Evolutionary conservation across 2,329 filamentous ascomycete species (phyloP).

Genomic region (Fusarium compactum): DNA sequence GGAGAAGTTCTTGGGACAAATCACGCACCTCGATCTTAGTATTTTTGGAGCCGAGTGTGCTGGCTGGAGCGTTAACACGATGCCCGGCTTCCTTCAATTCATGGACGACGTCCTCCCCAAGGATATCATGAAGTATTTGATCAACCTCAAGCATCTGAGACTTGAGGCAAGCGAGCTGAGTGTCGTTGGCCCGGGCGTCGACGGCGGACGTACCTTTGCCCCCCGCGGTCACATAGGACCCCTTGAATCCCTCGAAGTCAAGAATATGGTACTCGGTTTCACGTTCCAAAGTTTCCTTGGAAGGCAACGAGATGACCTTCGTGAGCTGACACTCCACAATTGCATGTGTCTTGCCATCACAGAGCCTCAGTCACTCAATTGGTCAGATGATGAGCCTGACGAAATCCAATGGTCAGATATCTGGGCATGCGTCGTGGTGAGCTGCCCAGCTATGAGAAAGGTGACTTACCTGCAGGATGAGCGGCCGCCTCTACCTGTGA

Average conservation of each 20-base stretch:
- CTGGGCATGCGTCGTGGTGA: too few species aligned
- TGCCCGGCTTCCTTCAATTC: rapidly evolving
- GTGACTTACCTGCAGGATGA: too few species aligned
- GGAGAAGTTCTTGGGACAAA: not conserved
- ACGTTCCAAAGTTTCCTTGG: rapidly evolving
- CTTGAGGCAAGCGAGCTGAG: not conserved
- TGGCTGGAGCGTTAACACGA: rapidly evolving
- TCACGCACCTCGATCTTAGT: not conserved
- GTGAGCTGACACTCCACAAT: too few species aligned
- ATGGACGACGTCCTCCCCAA: rapidly evolving
- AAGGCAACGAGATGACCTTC: too few species aligned
- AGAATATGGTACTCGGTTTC: too few species aligned
- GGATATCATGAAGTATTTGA: not conserved
- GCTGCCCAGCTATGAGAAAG: too few species aligned
- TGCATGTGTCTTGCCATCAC: too few species aligned
- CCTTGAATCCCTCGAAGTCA: too few species aligned
- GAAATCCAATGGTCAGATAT: too few species aligned
- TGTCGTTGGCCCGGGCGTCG: rapidly evolving
- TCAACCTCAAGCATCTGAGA: not conserved
- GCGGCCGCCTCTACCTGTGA: too few species aligned
- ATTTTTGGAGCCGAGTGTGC: not conserved
- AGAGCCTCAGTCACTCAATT: too few species aligned
- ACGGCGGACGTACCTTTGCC: rapidly evolving
- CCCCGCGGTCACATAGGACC: rapidly evolving
- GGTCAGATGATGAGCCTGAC: too few species aligned